phyloP scores from a whole-genome alignment of 2,329 filamentous ascomycete genomes.

The Cladophialophora immunda region DNA sequence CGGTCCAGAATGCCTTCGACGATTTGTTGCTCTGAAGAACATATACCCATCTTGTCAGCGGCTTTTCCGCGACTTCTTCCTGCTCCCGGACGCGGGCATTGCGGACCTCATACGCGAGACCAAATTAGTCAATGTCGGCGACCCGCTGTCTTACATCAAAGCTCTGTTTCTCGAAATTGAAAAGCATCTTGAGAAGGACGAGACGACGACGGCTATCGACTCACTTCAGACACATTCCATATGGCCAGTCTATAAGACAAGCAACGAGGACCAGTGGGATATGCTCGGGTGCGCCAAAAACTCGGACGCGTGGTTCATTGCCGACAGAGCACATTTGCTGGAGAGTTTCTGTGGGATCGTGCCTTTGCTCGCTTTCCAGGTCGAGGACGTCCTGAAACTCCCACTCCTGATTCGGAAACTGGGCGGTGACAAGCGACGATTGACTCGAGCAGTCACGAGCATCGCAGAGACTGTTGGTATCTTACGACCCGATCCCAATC shows the following conservation, averaged over 20 bases:
- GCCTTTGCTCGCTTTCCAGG: conserved; percentile 17
- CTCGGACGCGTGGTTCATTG: conserved; percentile 15
- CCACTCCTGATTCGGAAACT: conserved; percentile 17
- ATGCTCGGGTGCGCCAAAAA: conserved; percentile 14
- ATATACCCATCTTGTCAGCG: conserved; percentile 22
- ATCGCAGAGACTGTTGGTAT: conserved; percentile 16
- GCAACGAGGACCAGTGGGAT: conserved; percentile 14
- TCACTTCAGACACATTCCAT: conserved; percentile 15
- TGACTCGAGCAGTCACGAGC: conserved; percentile 21
- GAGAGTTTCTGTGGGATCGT: conserved; percentile 19
- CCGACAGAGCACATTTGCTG: conserved; percentile 16
- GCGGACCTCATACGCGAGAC: conserved; percentile 15
- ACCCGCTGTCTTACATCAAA: conserved; percentile 21
- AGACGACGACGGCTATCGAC: conserved; percentile 11
- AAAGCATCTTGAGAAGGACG: conserved; percentile 21
- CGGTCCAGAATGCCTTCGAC: conserved; percentile 21
- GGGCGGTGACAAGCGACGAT: conserved; percentile 9
- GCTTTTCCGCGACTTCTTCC: conserved; percentile 23
- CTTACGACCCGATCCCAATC: background rate
- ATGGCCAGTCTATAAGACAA: conserved; percentile 11
- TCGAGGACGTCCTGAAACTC: conserved; percentile 16
- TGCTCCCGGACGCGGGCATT: conserved; percentile 8
- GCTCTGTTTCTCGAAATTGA: conserved; percentile 17
- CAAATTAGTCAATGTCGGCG: conserved; percentile 6
- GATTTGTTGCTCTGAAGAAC: conserved; percentile 22